Conservation (phyloP, 257 asterid species). For the Gentiana macrophylla region DNA sequence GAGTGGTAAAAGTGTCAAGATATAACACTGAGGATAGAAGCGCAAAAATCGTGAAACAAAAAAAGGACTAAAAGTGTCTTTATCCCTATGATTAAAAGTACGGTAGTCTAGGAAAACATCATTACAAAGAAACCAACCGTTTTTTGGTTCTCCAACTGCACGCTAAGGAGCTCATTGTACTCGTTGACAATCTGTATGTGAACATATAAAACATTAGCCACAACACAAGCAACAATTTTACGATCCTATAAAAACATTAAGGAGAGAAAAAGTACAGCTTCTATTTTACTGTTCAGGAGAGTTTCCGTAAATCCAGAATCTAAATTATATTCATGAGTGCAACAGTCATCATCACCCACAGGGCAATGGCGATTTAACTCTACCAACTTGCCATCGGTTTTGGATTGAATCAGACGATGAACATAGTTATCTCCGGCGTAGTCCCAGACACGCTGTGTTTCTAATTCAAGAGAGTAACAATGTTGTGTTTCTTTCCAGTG, state of each 20-base stretch:
- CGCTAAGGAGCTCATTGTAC: conserved; percentile 80
- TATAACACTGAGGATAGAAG: too few species aligned
- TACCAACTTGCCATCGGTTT: conserved; percentile 90
- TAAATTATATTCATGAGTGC: conserved; percentile 26
- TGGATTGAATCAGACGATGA: conserved; percentile 88
- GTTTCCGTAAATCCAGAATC: conserved; percentile 43
- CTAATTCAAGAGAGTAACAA: conserved; percentile 95
- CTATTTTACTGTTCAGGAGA: conserved; percentile 53
- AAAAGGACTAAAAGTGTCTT: too few species aligned
- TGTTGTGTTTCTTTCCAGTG: conserved; percentile 98
- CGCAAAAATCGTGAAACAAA: not conserved
- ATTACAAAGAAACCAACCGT: conserved; percentile 36
- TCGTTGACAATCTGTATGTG: conserved; percentile 73
- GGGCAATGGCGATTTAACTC: conserved; percentile 68
- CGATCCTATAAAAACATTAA: conserved; percentile 9
- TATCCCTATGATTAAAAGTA: too few species aligned
- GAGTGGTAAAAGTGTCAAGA: too few species aligned
- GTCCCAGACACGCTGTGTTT: conserved; percentile 97
- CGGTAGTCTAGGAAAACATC: not conserved
- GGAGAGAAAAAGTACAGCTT: conserved; percentile 44
- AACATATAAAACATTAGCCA: conserved; percentile 1
- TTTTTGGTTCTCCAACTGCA: conserved; percentile 91
- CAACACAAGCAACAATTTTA: not conserved
- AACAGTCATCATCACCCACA: conserved; percentile 31
- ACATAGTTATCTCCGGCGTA: conserved; percentile 93